These are phyloP conservation scores for Penicillium brevicompactum DNA, from an alignment of 2,329 filamentous ascomycete genomes.

Conservation along the genomic window DNA sequence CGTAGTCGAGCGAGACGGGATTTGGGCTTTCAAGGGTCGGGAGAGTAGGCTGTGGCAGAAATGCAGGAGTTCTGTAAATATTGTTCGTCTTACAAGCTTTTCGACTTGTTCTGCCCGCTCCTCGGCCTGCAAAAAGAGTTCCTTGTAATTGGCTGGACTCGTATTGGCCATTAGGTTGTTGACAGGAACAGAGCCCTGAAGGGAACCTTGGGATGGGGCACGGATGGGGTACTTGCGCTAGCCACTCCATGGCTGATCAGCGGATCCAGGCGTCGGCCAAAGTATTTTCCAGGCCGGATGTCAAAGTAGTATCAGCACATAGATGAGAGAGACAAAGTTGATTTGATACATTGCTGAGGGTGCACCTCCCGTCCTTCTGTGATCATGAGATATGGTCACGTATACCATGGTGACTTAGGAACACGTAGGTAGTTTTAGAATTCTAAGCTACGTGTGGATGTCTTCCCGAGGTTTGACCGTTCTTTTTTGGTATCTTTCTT, in stretches of 20 bases:
- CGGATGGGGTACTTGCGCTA: not conserved
- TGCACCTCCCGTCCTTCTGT: too few species aligned
- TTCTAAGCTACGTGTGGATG: too few species aligned
- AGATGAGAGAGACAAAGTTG: not conserved
- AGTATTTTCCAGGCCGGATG: not conserved
- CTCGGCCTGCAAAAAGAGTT: not conserved
- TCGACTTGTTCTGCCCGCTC: not conserved
- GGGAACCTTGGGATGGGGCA: too few species aligned
- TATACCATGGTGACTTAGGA: too few species aligned
- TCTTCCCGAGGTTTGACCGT: too few species aligned
- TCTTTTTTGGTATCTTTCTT: too few species aligned
- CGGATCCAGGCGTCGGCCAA: not conserved
- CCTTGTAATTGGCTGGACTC: not conserved
- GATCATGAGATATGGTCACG: too few species aligned
- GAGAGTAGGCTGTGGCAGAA: slow-evolving; percentile 18
- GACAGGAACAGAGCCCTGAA: not conserved
- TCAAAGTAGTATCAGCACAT: not conserved
- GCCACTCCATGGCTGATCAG: not conserved
- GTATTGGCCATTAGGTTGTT: not conserved
- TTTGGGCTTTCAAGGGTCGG: slow-evolving; percentile 15
- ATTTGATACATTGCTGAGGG: too few species aligned
- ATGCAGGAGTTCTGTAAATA: slow-evolving; percentile 7
- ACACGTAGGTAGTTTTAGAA: too few species aligned
- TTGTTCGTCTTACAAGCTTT: slow-evolving; percentile 2
- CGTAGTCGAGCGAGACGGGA: slow-evolving; percentile 22